These are phyloP conservation scores for Phialophora macrospora DNA, from an alignment of 2,329 filamentous ascomycete species.

Conservation along the genomic window DNA sequence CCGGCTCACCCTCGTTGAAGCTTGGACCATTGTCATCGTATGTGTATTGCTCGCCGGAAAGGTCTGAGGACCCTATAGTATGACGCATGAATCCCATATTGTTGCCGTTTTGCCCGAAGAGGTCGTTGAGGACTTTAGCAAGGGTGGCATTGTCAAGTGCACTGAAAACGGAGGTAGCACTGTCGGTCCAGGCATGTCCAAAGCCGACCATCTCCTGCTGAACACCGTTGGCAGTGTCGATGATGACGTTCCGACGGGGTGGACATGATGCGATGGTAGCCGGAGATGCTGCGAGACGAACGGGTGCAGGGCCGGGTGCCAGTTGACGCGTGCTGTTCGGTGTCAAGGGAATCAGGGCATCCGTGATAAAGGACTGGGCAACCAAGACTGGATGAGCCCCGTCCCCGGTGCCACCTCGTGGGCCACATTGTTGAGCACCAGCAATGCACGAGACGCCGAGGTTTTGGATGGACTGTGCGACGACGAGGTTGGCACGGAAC, in stretches of 20 bases:
- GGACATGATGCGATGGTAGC: constrained; percentile 10
- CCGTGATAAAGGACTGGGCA: constrained; percentile 24
- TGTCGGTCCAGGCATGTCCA: constrained; percentile 48
- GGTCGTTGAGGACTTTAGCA: constrained; percentile 43
- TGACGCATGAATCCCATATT: constrained; percentile 49
- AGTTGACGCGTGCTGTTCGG: constrained; percentile 21
- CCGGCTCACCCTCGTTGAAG: constrained; percentile 43
- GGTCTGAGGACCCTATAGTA: constrained; percentile 48
- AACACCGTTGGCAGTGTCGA: constrained; percentile 20
- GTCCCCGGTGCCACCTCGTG: constrained; percentile 23
- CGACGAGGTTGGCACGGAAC: not conserved
- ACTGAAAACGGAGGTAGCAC: constrained; percentile 46
- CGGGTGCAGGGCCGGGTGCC: constrained; percentile 14
- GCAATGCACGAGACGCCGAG: constrained; percentile 23
- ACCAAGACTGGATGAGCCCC: constrained; percentile 16
- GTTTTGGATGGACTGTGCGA: constrained; percentile 14
- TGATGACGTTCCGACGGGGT: constrained; percentile 16
- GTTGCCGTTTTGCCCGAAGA: constrained; percentile 45
- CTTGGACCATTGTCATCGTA: constrained; percentile 44
- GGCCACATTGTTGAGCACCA: constrained; percentile 19
- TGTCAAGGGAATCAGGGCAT: constrained; percentile 14
- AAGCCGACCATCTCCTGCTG: constrained; percentile 43
- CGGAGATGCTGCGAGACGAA: constrained; percentile 9
- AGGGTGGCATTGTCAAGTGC: constrained; percentile 41
- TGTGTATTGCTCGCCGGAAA: constrained; percentile 45